These are phyloP conservation scores for Aeschynomene evenia DNA, from an alignment of 306 rosid species.

Conservation along the genomic window DNA sequence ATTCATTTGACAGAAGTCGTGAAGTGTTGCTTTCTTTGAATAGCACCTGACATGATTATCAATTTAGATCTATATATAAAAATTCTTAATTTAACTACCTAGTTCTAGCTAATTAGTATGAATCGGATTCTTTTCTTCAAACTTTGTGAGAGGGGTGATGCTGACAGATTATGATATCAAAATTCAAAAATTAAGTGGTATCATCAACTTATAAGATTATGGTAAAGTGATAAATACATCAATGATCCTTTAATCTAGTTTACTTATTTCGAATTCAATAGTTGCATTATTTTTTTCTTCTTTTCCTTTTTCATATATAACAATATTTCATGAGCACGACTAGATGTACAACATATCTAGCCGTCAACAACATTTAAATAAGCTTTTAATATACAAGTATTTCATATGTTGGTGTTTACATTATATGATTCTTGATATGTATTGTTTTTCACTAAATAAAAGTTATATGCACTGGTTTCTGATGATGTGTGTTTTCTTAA, in stretches of 20 bases:
- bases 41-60: slow-evolving; percentile 25
- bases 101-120: neutral
- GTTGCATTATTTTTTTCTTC: neutral
- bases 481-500: too few species aligned
- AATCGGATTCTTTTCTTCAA: neutral
- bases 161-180: neutral
- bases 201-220: neutral
- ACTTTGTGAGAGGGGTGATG: neutral
- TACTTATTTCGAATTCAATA: neutral
- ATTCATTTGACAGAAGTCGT: slow-evolving; percentile 24
- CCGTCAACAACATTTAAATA: too few species aligned
- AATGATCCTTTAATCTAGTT: neutral
- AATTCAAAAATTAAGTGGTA: neutral
- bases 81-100: slow-evolving; percentile 11
- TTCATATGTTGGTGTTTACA: too few species aligned
- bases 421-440: too few species aligned
- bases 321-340: neutral
- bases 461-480: too few species aligned
- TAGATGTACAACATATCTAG: too few species aligned
- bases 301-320: neutral
- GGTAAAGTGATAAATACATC: neutral
- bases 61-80: neutral
- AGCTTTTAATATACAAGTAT: too few species aligned
- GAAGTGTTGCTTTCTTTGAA: slow-evolving; percentile 3
- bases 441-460: too few species aligned